Percentiles rank a stretch among this genome's conserved stretches.
Evolutionary conservation across 768 basidiomycete species (phyloP).

Genomic region (Infundibulicybe gibba): DNA sequence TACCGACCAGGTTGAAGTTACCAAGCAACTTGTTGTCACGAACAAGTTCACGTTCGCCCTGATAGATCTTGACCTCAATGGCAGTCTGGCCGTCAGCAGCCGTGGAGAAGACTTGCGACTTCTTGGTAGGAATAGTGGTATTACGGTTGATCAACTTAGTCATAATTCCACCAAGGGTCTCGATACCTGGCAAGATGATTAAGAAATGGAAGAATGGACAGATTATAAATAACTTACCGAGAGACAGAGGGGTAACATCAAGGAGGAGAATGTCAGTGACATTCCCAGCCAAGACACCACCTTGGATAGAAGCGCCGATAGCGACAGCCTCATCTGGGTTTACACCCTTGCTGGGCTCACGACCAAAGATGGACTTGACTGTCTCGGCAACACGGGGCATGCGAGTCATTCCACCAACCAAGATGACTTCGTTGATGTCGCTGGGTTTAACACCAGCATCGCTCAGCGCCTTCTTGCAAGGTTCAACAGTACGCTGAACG

Average conservation of each 20-base stretch:
- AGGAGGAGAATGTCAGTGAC: slow-evolving; percentile 94
- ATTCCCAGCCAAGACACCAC: slow-evolving; percentile 94
- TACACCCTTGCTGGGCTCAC: slow-evolving; percentile 97
- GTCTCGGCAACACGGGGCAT: slow-evolving; percentile 96
- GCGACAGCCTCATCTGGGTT: slow-evolving; percentile 99
- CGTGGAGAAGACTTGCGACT: slow-evolving; percentile 98
- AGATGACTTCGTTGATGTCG: slow-evolving; percentile 94
- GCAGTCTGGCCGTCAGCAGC: slow-evolving; percentile 99
- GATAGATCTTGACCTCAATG: slow-evolving; percentile 99
- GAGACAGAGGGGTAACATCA: slow-evolving; percentile 94
- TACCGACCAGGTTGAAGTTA: slow-evolving; percentile 99
- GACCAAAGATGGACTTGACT: slow-evolving; percentile 91
- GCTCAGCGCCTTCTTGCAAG: slow-evolving; percentile 94
- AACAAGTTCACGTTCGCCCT: slow-evolving; percentile 98
- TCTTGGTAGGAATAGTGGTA: slow-evolving; percentile 99
- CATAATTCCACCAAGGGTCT: slow-evolving; percentile 99
- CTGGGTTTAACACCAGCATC: slow-evolving; percentile 92
- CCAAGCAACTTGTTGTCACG: slow-evolving; percentile 98
- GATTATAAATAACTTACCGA: slow-evolving; percentile 52
- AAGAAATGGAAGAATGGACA: neutral
- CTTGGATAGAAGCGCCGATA: slow-evolving; percentile 97
- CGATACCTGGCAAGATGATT: slow-evolving; percentile 52
- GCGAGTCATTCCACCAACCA: slow-evolving; percentile 98
- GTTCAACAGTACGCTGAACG: slow-evolving; percentile 87
- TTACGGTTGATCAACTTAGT: slow-evolving; percentile 98